Conservation (phyloP, 2,329 filamentous ascomycete species). For the Cercospora sp. region DNA sequence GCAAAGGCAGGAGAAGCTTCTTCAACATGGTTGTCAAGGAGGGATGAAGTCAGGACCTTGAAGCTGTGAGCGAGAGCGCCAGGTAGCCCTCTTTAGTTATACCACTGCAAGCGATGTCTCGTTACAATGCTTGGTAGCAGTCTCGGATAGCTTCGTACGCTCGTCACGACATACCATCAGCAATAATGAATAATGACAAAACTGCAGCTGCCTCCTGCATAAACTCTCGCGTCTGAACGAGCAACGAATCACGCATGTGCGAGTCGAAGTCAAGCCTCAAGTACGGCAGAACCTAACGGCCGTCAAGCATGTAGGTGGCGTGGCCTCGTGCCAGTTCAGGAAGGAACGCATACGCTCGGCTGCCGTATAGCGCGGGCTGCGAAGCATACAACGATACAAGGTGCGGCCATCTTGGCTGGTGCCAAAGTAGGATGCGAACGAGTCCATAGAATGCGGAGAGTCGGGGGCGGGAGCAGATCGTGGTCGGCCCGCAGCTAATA, state of each 20-base stretch:
- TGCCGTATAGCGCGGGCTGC: not conserved
- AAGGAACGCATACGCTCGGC: not conserved
- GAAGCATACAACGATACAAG: not conserved
- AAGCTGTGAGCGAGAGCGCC: not conserved
- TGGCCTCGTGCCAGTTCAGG: not conserved
- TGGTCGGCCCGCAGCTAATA: not conserved
- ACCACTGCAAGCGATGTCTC: not conserved
- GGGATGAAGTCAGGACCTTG: not conserved
- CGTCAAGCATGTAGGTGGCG: not conserved
- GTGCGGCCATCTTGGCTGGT: not conserved
- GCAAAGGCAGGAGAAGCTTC: conserved; percentile 13
- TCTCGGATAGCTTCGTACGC: not conserved
- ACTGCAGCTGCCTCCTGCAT: not conserved
- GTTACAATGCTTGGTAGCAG: not conserved
- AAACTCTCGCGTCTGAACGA: not conserved
- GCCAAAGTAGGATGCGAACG: conserved; percentile 1
- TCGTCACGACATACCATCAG: not conserved
- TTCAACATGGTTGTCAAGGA: not conserved
- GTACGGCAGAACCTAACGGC: not conserved
- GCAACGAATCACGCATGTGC: not conserved
- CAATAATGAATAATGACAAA: not conserved
- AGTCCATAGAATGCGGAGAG: conserved; percentile 4
- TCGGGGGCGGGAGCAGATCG: conserved; percentile 4
- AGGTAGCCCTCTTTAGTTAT: not conserved
- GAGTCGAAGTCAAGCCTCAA: not conserved